A percentile compares a stretch with the other conserved stretches of the same genome.
Conservation (phyloP, 2,329 filamentous ascomycete genomes). For the Xylariaceae sp. region DNA sequence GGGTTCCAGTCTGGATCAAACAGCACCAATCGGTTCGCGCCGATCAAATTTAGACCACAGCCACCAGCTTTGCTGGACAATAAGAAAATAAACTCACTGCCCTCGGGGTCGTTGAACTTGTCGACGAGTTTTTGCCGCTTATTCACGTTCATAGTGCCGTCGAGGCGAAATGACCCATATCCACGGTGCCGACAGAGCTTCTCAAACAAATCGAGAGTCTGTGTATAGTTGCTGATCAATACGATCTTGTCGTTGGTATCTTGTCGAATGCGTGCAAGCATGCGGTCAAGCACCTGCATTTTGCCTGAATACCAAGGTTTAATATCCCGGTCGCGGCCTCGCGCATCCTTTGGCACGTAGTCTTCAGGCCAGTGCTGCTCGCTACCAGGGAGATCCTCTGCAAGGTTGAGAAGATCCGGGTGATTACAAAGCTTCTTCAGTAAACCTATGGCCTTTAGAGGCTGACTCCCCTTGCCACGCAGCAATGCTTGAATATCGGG, state of each 20-base stretch:
- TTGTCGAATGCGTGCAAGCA: conserved; percentile 90
- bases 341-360: conserved; percentile 79
- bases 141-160: conserved; percentile 96
- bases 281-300: conserved; percentile 96
- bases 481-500: conserved; percentile 90
- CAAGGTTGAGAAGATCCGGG: conserved; percentile 81
- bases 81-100: conserved; percentile 89
- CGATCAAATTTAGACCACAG: conserved; percentile 81
- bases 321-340: conserved; percentile 85
- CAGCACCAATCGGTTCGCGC: conserved; percentile 75
- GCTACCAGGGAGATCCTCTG: conserved; percentile 79
- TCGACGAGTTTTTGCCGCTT: conserved; percentile 97
- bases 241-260: conserved; percentile 99
- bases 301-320: conserved; percentile 97
- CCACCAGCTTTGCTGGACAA: conserved; percentile 95
- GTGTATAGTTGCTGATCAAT: conserved; percentile 96
- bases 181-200: conserved; percentile 77
- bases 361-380: conserved; percentile 79
- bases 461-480: conserved; percentile 90
- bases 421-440: conserved; percentile 99
- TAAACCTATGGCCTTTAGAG: conserved; percentile 91
- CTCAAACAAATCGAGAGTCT: conserved; percentile 92
- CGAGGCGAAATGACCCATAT: conserved; percentile 84
- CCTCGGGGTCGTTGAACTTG: conserved; percentile 92
- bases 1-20: conserved; percentile 99